Percentiles rank a stretch among this genome's conserved stretches.
Evolutionary conservation across 192 early-diverging fungal species (phyloP).

Genomic region (Lobulomyces angularis): DNA sequence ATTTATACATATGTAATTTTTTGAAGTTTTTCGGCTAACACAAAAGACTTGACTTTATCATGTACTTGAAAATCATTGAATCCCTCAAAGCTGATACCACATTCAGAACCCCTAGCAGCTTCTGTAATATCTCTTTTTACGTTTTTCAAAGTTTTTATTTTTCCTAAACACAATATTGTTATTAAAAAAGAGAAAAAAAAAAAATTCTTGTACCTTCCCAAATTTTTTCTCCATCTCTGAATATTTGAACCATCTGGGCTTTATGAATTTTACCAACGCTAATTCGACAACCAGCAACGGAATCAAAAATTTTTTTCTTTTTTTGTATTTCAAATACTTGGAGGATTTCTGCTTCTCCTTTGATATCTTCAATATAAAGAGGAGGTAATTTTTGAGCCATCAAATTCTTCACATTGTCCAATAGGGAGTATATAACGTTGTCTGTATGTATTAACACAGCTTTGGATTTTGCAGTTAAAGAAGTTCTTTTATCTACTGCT

Average conservation of each 20-base stretch:
- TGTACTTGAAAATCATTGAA: slow-evolving; percentile 68
- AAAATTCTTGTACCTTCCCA: slow-evolving; percentile 57
- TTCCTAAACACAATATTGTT: slow-evolving; percentile 22
- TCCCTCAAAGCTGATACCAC: slow-evolving; percentile 80
- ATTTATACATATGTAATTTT: slow-evolving; percentile 36
- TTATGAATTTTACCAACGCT: slow-evolving; percentile 57
- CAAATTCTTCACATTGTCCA: slow-evolving; percentile 76
- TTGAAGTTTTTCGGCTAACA: slow-evolving; percentile 40
- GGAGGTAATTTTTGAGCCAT: slow-evolving; percentile 68
- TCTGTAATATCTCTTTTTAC: slow-evolving; percentile 84
- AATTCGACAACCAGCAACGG: slow-evolving; percentile 75
- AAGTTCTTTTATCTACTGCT: slow-evolving; percentile 64
- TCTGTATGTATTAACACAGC: slow-evolving; percentile 57
- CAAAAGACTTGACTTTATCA: slow-evolving; percentile 67
- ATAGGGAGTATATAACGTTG: slow-evolving; percentile 83
- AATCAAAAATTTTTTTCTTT: slow-evolving; percentile 58
- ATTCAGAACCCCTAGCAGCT: slow-evolving; percentile 87
- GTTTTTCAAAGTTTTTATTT: slow-evolving; percentile 64
- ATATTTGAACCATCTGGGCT: slow-evolving; percentile 46
- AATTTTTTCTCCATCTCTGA: slow-evolving; percentile 53
- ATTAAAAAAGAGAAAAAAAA: slow-evolving; percentile 11
- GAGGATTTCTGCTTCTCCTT: slow-evolving; percentile 76
- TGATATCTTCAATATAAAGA: slow-evolving; percentile 58
- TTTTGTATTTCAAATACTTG: slow-evolving; percentile 74
- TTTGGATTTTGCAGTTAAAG: slow-evolving; percentile 40